Base-by-base conservation (phyloP, 202 grass and related monocot species). In the Brachypodium distachyon region DNA sequence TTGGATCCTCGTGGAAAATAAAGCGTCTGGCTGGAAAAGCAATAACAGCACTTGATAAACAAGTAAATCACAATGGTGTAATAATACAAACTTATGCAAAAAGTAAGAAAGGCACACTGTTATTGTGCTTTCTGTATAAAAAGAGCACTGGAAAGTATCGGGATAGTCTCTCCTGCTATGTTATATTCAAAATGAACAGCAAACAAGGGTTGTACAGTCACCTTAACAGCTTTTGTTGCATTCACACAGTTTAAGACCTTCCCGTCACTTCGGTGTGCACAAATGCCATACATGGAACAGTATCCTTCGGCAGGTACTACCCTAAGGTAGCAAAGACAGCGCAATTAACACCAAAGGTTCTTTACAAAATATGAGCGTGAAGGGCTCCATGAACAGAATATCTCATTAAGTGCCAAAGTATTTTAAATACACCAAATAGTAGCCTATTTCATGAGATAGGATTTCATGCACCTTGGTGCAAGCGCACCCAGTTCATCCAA, bases 241-340 rank as follows among this genome's bases (percentile, higher is more conserved):
- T 98, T 95, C 7, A 28, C 73, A 70, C 96, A 98, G 77, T 98
- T 95, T 73, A 98, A 84, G 64, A 83, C 85, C 69, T 95, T 98
- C 38, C 91, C 91, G 74, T 98, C 96, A 90, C 46, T 82, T 54
- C 87, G 87, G 28, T 88, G 64, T 40, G 64, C 91, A 72, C 96
- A 98, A 76, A 98, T 90, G 14, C 89, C 96, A 41, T 98, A 93
- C 96, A 90, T 89, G 27, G 91, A 95, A 83, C 96, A 98, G 73
- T 90, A 87, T 23, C 91, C 96, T 90, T 92, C 87, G 78, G 87
- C 87, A 67, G 84, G 78, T 83, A 88, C 79, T 60, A 74, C 52
- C 79, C 96, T 92, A 83, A 41, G 38, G 41, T 84, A 74, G 39
- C 12, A 79, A 82, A 82, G 33, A 74, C 51, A 25, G 7, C 2